Percentiles rank a stretch among this genome's conserved stretches.
Conservation (phyloP, 2,329 filamentous ascomycete species). For the Trichoderma harzianum region DNA sequence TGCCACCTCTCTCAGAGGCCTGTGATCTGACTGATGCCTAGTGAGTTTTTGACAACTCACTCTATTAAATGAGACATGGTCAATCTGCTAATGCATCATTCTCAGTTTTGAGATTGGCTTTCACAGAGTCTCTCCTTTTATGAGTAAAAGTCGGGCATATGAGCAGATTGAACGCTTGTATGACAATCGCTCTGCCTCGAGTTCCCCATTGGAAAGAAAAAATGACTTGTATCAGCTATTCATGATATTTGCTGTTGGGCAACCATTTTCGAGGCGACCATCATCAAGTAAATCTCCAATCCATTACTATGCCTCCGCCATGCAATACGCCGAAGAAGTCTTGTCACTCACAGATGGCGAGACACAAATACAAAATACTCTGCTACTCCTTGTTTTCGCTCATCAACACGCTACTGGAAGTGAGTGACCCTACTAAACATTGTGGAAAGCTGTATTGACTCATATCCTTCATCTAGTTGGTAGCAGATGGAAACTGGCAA, state of each 20-base stretch:
- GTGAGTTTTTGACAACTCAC: not conserved
- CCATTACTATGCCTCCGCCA: not conserved
- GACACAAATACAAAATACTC: not conserved
- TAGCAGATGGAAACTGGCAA: not conserved
- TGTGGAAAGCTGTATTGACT: not conserved
- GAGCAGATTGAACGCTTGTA: not conserved
- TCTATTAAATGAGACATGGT: not conserved
- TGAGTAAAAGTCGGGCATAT: conserved; percentile 4
- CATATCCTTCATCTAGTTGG: not conserved
- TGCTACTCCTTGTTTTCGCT: not conserved
- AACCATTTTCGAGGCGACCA: not conserved
- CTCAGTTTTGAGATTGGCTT: not conserved
- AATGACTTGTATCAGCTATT: not conserved
- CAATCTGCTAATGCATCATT: not conserved
- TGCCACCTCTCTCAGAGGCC: not conserved
- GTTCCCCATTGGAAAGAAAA: not conserved
- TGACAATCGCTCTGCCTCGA: not conserved
- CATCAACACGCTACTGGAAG: not conserved
- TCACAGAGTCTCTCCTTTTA: conserved; percentile 11
- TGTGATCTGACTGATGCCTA: not conserved
- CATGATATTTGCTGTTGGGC: not conserved
- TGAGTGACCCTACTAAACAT: not conserved
- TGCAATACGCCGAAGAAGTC: not conserved
- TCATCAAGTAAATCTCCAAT: not conserved
- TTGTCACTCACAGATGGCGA: not conserved